Evolutionary conservation across 306 rosid species (phyloP).

Genomic region (Cicer chorassanicum): DNA sequence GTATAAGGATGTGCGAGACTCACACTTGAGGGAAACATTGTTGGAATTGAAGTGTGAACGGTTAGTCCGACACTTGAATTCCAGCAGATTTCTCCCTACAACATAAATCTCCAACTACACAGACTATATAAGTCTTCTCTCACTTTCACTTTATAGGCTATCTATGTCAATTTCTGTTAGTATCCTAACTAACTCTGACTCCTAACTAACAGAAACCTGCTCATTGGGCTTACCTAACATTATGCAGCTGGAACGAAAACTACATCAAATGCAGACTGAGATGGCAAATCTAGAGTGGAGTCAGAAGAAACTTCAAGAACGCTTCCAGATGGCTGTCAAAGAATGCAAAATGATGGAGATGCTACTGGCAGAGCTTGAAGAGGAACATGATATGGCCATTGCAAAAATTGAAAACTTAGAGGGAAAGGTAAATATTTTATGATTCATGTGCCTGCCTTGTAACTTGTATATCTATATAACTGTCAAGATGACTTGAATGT

Average conservation of each 20-base stretch:
- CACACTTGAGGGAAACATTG: too few species aligned
- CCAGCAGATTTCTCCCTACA: not conserved
- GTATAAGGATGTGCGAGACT: too few species aligned
- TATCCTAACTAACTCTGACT: slow-evolving; percentile 13
- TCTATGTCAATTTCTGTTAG: not conserved
- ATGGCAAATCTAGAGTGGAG: slow-evolving; percentile 64
- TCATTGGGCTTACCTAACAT: slow-evolving; percentile 22
- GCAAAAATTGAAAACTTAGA: slow-evolving; percentile 64
- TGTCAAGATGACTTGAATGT: slow-evolving; percentile 4
- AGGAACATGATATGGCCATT: slow-evolving; percentile 71
- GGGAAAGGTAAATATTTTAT: slow-evolving; percentile 57
- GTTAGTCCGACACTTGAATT: too few species aligned
- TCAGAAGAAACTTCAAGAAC: slow-evolving; percentile 59
- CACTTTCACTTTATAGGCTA: not conserved
- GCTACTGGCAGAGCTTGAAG: slow-evolving; percentile 70
- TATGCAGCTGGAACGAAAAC: slow-evolving; percentile 64
- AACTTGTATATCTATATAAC: not conserved
- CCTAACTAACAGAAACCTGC: slow-evolving; percentile 26
- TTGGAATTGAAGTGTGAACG: too few species aligned
- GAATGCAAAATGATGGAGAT: slow-evolving; percentile 74
- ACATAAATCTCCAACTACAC: not conserved
- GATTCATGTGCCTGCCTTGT: slow-evolving; percentile 20
- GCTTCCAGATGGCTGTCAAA: slow-evolving; percentile 56
- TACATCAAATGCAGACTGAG: slow-evolving; percentile 58
- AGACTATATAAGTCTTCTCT: not conserved